These are phyloP conservation scores for Mrakia blollopis DNA, from an alignment of 768 basidiomycete genomes.

Conservation along the genomic window DNA sequence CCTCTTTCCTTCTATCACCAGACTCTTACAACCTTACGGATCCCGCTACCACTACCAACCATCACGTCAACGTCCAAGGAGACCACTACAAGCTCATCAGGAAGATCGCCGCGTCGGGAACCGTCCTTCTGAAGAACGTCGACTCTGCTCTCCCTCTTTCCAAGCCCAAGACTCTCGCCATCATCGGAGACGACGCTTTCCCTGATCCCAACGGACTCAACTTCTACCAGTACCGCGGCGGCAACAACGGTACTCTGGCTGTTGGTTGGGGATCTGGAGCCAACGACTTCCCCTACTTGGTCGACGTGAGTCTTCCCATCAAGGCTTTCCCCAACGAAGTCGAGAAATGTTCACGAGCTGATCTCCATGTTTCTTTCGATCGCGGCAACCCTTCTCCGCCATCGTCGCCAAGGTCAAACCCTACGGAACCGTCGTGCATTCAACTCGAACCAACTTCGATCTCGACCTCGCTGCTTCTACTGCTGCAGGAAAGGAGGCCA, in stretches of 20 bases:
- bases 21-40: not conserved
- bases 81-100: conserved; percentile 53
- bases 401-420: conserved; percentile 46
- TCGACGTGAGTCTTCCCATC: conserved; percentile 49
- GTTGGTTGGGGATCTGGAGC: conserved; percentile 82
- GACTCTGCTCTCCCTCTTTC: conserved; percentile 7
- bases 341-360: too few species aligned
- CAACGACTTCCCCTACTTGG: conserved; percentile 60
- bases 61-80: conserved; percentile 56
- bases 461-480: conserved; percentile 48
- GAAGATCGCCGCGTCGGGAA: conserved; percentile 46
- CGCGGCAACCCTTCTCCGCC: conserved; percentile 71
- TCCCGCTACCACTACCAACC: conserved; percentile 28
- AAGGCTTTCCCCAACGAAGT: too few species aligned
- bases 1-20: too few species aligned
- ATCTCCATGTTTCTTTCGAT: conserved; percentile 45
- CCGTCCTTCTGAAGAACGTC: conserved; percentile 18
- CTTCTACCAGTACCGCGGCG: conserved; percentile 56
- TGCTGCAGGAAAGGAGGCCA: conserved; percentile 33
- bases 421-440: not conserved
- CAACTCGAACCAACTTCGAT: conserved; percentile 57
- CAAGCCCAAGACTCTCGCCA: conserved; percentile 50
- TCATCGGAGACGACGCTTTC: conserved; percentile 58
- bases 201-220: conserved; percentile 66
- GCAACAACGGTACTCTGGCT: conserved; percentile 63